These are phyloP conservation scores for Lachnellula hyalina DNA, from an alignment of 2,329 filamentous ascomycete genomes.

Conservation along the genomic window DNA sequence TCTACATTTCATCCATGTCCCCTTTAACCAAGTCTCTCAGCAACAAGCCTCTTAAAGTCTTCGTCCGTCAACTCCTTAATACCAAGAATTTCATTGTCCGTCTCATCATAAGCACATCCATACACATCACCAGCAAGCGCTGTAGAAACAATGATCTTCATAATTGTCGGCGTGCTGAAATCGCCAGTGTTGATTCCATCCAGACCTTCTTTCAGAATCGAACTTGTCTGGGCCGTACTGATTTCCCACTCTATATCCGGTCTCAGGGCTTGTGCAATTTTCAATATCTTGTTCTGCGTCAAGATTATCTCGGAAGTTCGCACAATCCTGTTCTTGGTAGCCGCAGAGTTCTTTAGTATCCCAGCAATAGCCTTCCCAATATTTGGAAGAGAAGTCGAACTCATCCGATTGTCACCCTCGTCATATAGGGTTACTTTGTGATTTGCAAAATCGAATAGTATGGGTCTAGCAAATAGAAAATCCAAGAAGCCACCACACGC, in stretches of 20 bases:
- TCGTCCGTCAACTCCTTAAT: conserved; percentile 60
- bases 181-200: conserved; percentile 13
- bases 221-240: conserved; percentile 11
- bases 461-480: conserved; percentile 39
- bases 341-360: conserved; percentile 32
- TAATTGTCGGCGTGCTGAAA: conserved; percentile 29
- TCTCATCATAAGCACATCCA: conserved; percentile 33
- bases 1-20: background rate
- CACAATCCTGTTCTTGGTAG: conserved; percentile 18
- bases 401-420: conserved; percentile 39
- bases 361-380: conserved; percentile 32
- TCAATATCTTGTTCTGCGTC: conserved; percentile 17
- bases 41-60: conserved; percentile 31
- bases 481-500: conserved; percentile 54
- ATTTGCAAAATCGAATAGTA: conserved; percentile 40
- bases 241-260: conserved; percentile 24
- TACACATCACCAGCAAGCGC: conserved; percentile 32
- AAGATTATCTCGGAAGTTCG: conserved; percentile 14
- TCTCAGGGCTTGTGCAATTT: conserved; percentile 8
- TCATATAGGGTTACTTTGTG: conserved; percentile 40
- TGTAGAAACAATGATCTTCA: conserved; percentile 29
- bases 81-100: conserved; percentile 55
- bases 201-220: conserved; percentile 12
- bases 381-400: conserved; percentile 25
- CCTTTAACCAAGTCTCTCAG: conserved; percentile 9